Evolutionary conservation across 2,329 filamentous ascomycete genomes (phyloP), one percentile per base, ranked within the genome.

Genomic region (Microcera coccophila): DNA sequence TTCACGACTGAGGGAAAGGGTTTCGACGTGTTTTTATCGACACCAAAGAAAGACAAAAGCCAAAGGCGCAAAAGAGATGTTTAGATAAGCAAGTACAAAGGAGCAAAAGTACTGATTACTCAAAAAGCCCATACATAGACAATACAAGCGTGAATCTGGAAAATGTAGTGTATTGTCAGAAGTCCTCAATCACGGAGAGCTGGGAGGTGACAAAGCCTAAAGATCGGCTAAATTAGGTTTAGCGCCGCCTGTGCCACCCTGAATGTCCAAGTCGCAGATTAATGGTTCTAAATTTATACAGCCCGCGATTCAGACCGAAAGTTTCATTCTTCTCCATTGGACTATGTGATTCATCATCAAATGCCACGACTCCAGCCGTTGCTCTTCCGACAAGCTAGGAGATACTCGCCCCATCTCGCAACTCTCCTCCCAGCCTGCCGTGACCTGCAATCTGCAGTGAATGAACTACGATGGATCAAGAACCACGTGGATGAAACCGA

Each of bases 401-500:
- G 62, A 8, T 69, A 76, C 52, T 79, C 80, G 15, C 70, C 75
- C 2, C 65, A 81, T 38, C 70, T 86, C 4, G 71, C 79, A 7
- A 61, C 71, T 2, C 74, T 91, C 4, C 74, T 91, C 2, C 78
- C 74, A 12, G 74, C 74, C 8, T 86, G 84, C 52, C 74, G 82
- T 46, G 75, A 80, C 54, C 59, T 89, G 3, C 59, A 63, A n/a
- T 80, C 81, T 3, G 82, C 85, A 5, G 69, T 71, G 41, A 81
- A 80, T 57, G 86, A 91, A 68, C 69, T 90, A 39, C 76, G 84
- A 57, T 91, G 86, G 87, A 76, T 91, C 39, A 72, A 69, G 38
- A 74, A 84, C 49, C 78, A 87, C 58, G 73, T 75, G 49, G 63
- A 70, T 26, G 54, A 53, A 42, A 59, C 52, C 12, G 45, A 37